These are phyloP conservation scores for Magnaporthiopsis rhizophila DNA, from an alignment of 2,329 filamentous ascomycete species.

Conservation along the genomic window DNA sequence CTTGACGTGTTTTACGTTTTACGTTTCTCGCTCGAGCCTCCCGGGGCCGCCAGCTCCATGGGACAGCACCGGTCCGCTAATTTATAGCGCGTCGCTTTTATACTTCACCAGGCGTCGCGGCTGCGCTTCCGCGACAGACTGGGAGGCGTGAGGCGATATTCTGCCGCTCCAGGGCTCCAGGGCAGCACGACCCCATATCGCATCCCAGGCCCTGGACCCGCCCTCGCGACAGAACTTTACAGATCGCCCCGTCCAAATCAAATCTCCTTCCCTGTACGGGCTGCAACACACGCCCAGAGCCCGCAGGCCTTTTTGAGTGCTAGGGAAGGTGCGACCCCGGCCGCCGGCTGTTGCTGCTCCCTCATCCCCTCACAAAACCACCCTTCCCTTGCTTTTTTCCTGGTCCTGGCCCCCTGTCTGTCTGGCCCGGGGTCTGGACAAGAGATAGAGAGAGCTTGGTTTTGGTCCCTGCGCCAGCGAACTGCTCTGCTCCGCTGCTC, in stretches of 20 bases:
- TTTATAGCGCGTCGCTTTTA: constrained; percentile 18
- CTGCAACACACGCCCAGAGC: constrained; percentile 19
- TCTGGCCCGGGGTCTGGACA: constrained; percentile 1
- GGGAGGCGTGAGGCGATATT: not conserved
- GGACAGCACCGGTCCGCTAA: constrained; percentile 15
- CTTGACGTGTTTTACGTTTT: not conserved
- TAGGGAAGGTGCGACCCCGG: constrained; percentile 13
- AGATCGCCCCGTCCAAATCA: constrained; percentile 27
- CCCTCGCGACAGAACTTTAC: constrained; percentile 13
- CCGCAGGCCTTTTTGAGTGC: constrained; percentile 15
- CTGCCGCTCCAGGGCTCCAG: not conserved
- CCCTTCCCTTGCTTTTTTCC: not conserved
- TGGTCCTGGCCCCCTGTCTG: constrained; percentile 1
- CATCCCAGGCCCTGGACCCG: not conserved
- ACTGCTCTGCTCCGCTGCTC: not conserved
- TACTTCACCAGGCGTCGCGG: constrained; percentile 14
- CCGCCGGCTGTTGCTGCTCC: constrained; percentile 3
- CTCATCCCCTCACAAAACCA: constrained; percentile 2
- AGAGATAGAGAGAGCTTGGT: constrained; percentile 7
- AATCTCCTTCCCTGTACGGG: constrained; percentile 43
- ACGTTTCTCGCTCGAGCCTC: not conserved
- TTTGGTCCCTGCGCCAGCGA: constrained; percentile 6
- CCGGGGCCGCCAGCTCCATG: constrained; percentile 1
- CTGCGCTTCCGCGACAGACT: not conserved
- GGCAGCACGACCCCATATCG: not conserved